A percentile compares a stretch with the other conserved stretches of the same genome.
Evolutionary conservation across 305 asterid species (phyloP).

Genomic region (Euphrasia arctica): DNA sequence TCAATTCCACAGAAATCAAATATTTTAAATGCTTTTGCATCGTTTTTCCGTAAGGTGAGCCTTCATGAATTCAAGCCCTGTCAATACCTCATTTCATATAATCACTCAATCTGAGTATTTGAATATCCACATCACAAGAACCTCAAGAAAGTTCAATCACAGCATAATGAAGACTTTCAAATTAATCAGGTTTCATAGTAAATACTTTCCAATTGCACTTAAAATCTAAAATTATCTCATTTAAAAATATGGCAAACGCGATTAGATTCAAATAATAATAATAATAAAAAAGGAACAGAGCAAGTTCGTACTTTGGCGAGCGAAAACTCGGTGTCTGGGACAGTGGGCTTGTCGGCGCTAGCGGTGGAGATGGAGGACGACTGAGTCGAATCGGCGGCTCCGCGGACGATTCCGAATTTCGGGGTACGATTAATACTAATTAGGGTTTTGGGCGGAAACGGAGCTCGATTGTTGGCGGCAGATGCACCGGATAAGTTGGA

Average conservation of each 20-base stretch:
- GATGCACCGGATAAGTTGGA: slow-evolving; percentile 22
- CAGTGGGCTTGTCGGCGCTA: slow-evolving; percentile 41
- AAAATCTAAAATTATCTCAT: not conserved
- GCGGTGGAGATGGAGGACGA: slow-evolving; percentile 34
- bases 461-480: slow-evolving; percentile 23
- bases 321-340: slow-evolving; percentile 70
- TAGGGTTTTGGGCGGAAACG: slow-evolving; percentile 26
- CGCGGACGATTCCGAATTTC: slow-evolving; percentile 33
- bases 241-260: slow-evolving; percentile 9
- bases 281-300: slow-evolving; percentile 12
- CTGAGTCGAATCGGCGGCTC: slow-evolving; percentile 85
- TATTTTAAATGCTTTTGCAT: slow-evolving; percentile 4
- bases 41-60: not conserved
- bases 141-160: not conserved
- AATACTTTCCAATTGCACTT: not conserved
- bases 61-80: not conserved
- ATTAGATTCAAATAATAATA: not conserved
- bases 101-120: not conserved
- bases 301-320: slow-evolving; percentile 60
- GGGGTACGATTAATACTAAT: slow-evolving; percentile 18
- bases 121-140: not conserved
- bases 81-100: not conserved
- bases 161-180: not conserved
- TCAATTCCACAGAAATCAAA: not conserved
- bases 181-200: not conserved